Evolutionary conservation across 352 stramenopile genomes (phyloP).

Genomic region (Phytophthora brassicae): DNA sequence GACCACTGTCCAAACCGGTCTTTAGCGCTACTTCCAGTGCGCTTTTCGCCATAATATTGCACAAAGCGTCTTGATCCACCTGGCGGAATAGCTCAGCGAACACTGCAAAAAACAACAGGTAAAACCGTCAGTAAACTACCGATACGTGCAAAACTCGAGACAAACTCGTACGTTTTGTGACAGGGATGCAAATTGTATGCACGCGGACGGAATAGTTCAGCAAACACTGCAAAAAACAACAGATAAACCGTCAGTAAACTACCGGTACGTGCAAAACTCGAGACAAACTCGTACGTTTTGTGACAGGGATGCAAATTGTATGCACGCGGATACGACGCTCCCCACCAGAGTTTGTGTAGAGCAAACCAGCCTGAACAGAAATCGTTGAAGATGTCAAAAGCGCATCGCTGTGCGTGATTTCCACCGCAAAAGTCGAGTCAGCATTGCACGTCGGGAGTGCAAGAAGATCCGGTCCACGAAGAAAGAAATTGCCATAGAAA

Average conservation of each 20-base stretch:
- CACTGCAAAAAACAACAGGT: constrained; percentile 40
- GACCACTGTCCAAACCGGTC: constrained; percentile 93
- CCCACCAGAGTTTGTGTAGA: constrained; percentile 98
- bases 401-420: constrained; percentile 97
- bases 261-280: neutral
- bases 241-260: neutral
- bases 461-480: constrained; percentile 97
- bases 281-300: constrained; percentile 72
- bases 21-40: constrained; percentile 95
- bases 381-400: constrained; percentile 93
- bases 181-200: constrained; percentile 95
- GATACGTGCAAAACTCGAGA: neutral
- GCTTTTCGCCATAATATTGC: constrained; percentile 95
- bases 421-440: constrained; percentile 96
- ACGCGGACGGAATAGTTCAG: constrained; percentile 96
- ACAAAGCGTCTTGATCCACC: constrained; percentile 93
- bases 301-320: constrained; percentile 95
- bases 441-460: constrained; percentile 95
- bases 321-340: constrained; percentile 98
- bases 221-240: constrained; percentile 54
- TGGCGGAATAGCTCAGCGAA: constrained; percentile 91
- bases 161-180: constrained; percentile 87
- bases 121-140: neutral
- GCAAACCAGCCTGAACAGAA: constrained; percentile 94
- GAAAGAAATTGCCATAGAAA: constrained; percentile 99